These are phyloP conservation scores for Pseudogymnoascus sp. DNA, from an alignment of 2,329 filamentous ascomycete species.

Conservation along the genomic window DNA sequence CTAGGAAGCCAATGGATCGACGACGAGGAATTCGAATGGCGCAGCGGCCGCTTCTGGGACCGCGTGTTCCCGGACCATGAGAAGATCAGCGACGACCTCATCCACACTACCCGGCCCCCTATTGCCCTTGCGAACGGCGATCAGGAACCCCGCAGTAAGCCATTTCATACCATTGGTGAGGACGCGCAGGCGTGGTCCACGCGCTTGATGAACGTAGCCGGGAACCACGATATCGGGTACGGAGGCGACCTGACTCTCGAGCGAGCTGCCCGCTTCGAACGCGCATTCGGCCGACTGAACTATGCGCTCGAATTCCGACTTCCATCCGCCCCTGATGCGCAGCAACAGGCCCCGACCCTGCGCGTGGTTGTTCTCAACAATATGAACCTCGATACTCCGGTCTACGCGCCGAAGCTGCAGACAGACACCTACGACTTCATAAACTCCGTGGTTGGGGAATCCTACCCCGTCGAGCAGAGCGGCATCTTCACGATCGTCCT, in stretches of 20 bases:
- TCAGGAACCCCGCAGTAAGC: conserved; percentile 36
- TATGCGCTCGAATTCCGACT: conserved; percentile 76
- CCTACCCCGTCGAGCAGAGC: conserved; percentile 51
- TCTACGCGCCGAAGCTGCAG: conserved; percentile 59
- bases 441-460: conserved; percentile 58
- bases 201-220: conserved; percentile 79
- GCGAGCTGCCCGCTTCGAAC: conserved; percentile 74
- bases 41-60: conserved; percentile 72
- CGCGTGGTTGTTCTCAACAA: conserved; percentile 83
- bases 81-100: conserved; percentile 51
- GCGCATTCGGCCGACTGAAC: conserved; percentile 77
- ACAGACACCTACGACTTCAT: conserved; percentile 71
- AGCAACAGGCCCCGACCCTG: conserved; percentile 56
- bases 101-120: conserved; percentile 29
- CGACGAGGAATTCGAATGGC: conserved; percentile 71
- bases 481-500: conserved; percentile 75
- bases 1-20: conserved; percentile 93
- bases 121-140: conserved; percentile 29
- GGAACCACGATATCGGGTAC: conserved; percentile 96
- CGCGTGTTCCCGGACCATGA: conserved; percentile 65
- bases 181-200: conserved; percentile 57
- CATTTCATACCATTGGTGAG: conserved; percentile 27
- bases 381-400: conserved; percentile 87
- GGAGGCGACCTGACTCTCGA: conserved; percentile 78
- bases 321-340: conserved; percentile 38